A percentile compares a stretch with the other conserved stretches of the same genome.
Evolutionary conservation across 768 basidiomycete genomes (phyloP).

Genomic region (Termitomyces titanicus): DNA sequence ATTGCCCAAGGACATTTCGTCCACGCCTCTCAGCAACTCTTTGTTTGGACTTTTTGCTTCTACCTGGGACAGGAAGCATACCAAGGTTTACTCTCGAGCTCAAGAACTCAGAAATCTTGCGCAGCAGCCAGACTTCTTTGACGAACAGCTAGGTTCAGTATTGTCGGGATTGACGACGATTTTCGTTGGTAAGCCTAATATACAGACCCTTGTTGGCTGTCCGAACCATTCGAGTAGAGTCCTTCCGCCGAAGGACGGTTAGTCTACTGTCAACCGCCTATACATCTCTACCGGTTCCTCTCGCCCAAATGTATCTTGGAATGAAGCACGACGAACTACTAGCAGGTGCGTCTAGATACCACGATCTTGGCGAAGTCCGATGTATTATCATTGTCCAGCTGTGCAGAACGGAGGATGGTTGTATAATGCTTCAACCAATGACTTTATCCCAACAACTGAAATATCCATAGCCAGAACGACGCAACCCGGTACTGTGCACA

Average conservation of each 20-base stretch:
- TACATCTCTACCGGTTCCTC: conserved; percentile 49
- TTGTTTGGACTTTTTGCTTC: conserved; percentile 46
- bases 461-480: background rate
- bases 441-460: conserved; percentile 36
- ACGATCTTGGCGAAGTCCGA: background rate
- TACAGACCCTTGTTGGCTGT: background rate
- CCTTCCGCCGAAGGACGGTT: conserved; percentile 57
- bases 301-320: conserved; percentile 58
- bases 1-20: conserved; percentile 44
- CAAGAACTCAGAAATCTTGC: conserved; percentile 36
- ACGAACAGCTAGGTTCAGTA: conserved; percentile 41
- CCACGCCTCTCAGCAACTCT: conserved; percentile 42
- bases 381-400: conserved; percentile 24
- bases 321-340: conserved; percentile 36
- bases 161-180: conserved; percentile 38
- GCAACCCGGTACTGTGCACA: conserved; percentile 8
- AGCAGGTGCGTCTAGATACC: conserved; percentile 24
- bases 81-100: conserved; percentile 50
- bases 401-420: conserved; percentile 45
- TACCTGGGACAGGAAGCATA: conserved; percentile 52
- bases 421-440: conserved; percentile 42
- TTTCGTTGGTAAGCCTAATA: conserved; percentile 48
- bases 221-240: conserved; percentile 32
- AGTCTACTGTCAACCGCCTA: conserved; percentile 60
- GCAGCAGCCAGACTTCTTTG: conserved; percentile 39